Evolutionary conservation across 164 flowering plant genomes (phyloP).

Genomic region (Nymphaea colorata): DNA sequence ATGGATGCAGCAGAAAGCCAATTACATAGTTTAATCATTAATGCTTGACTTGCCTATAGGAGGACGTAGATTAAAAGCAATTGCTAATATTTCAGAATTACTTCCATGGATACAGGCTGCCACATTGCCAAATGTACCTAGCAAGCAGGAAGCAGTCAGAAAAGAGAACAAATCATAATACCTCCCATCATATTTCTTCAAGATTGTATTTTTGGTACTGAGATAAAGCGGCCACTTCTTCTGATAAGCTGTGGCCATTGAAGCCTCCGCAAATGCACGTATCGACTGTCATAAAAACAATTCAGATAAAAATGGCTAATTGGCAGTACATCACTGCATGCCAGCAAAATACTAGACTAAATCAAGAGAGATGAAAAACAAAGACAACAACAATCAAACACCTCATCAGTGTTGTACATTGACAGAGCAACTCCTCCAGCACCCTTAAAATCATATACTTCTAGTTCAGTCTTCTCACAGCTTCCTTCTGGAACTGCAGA

Average conservation of each 20-base stretch:
- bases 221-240: constrained; percentile 99
- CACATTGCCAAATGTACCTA: background rate
- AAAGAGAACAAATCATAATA: constrained; percentile 8
- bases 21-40: no score
- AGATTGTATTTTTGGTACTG: constrained; percentile 95
- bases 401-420: constrained; percentile 99
- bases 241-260: constrained; percentile 73
- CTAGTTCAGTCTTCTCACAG: constrained; percentile 50
- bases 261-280: constrained; percentile 86
- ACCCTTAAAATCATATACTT: constrained; percentile 82
- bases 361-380: background rate
- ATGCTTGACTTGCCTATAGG: no score
- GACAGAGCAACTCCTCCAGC: constrained; percentile 84
- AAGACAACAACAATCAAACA: constrained; percentile 5
- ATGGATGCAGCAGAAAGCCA: background rate
- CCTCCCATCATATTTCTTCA: constrained; percentile 99
- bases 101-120: background rate
- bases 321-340: background rate
- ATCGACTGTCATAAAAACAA: constrained; percentile 49
- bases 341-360: background rate
- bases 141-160: background rate
- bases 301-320: background rate
- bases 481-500: constrained; percentile 68
- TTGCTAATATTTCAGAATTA: background rate
- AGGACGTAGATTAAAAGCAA: no score